These are phyloP conservation scores for Penicillium herquei DNA, from an alignment of 495 filamentous ascomycete species.

Conservation along the genomic window DNA sequence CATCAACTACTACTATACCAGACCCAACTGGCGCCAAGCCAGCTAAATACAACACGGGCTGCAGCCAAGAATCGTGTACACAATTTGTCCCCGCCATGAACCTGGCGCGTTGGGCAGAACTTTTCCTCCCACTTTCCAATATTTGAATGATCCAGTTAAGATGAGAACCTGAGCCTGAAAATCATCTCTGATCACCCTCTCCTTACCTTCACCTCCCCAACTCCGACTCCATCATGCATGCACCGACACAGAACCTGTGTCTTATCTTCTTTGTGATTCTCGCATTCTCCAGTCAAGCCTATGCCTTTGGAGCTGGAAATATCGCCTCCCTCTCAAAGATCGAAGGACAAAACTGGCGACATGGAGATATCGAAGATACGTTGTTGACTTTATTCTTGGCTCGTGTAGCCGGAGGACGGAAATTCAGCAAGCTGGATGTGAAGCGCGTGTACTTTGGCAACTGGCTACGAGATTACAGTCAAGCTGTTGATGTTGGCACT, in stretches of 20 bases:
- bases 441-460: constrained; percentile 88
- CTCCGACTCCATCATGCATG: constrained; percentile 17
- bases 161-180: too few relatives aligned
- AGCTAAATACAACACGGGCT: background rate
- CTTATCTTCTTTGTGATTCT: constrained; percentile 56
- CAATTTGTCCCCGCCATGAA: constrained; percentile 12
- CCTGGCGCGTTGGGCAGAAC: constrained; percentile 1
- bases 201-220: background rate
- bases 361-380: constrained; percentile 88
- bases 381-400: constrained; percentile 74
- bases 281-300: constrained; percentile 58
- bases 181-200: too few relatives aligned
- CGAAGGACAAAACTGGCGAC: constrained; percentile 87
- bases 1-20: background rate
- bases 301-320: constrained; percentile 87
- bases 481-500: constrained; percentile 73
- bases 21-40: constrained; percentile 5
- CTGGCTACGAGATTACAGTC: constrained; percentile 80
- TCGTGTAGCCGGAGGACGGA: constrained; percentile 73
- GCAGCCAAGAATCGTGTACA: constrained; percentile 15
- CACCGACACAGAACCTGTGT: constrained; percentile 28
- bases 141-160: background rate
- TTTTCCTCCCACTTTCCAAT: constrained; percentile 1
- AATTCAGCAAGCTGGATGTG: constrained; percentile 84
- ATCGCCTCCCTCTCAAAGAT: constrained; percentile 74